A percentile compares a stretch with the other conserved stretches of the same genome.
Evolutionary conservation across 163 green algal species (phyloP).

Genomic region (Scenedesmus sp.): DNA sequence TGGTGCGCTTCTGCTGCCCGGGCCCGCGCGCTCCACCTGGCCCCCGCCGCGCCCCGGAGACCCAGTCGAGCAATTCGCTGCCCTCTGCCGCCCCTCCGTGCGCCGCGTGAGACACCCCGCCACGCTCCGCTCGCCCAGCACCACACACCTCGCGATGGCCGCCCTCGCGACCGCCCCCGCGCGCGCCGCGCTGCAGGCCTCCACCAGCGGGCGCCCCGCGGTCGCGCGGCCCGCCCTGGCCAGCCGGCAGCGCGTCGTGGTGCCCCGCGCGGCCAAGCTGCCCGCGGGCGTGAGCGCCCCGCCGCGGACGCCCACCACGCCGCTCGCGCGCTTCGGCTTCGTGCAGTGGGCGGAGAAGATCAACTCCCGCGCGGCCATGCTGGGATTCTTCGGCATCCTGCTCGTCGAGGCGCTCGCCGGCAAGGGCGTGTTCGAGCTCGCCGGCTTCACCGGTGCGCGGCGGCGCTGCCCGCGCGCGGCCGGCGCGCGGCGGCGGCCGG

Average conservation of each 20-base stretch:
- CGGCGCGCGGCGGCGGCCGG: no score
- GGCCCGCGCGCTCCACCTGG: no score
- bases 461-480: no score
- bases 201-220: constrained; percentile 11
- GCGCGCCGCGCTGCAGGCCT: constrained; percentile 19
- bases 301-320: constrained; percentile 50
- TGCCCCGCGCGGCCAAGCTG: constrained; percentile 42
- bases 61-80: no score
- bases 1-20: no score
- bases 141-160: constrained; percentile 37
- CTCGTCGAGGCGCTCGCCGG: constrained; percentile 76
- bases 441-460: constrained; percentile 73
- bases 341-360: constrained; percentile 85
- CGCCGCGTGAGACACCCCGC: no score
- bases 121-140: no score
- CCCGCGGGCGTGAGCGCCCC: constrained; percentile 75
- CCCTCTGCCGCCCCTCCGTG: no score
- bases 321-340: constrained; percentile 77
- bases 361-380: constrained; percentile 88
- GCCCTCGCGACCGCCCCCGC: not conserved
- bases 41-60: no score
- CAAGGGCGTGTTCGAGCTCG: constrained; percentile 81
- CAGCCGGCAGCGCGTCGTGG: not conserved
- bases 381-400: constrained; percentile 91
- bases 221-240: not conserved